These are phyloP conservation scores for Solanum chiquidenum DNA, from an alignment of 257 asterid genomes.

Conservation along the genomic window DNA sequence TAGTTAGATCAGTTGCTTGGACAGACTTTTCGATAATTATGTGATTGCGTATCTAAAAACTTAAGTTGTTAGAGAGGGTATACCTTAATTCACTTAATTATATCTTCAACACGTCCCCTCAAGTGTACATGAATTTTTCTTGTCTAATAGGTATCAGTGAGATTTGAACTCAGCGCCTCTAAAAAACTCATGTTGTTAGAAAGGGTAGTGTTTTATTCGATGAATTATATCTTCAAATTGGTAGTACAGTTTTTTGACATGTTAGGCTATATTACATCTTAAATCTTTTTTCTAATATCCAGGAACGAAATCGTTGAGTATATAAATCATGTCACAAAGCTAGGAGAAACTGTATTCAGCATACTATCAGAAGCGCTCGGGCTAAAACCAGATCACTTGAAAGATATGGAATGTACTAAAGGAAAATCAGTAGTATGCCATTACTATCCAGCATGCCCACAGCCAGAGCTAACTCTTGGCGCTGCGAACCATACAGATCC, in stretches of 20 bases:
- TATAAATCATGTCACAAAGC: constrained; percentile 17
- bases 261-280: background rate
- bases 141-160: background rate
- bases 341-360: constrained; percentile 35
- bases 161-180: background rate
- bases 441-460: constrained; percentile 66
- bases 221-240: background rate
- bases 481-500: constrained; percentile 57
- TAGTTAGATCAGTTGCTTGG: background rate
- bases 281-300: background rate
- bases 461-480: constrained; percentile 65
- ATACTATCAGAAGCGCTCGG: constrained; percentile 62
- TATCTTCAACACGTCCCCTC: background rate
- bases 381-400: constrained; percentile 28
- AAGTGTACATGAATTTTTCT: background rate
- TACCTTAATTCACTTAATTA: background rate
- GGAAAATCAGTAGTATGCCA: constrained; percentile 34
- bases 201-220: background rate
- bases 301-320: constrained; percentile 41
- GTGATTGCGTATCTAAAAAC: background rate
- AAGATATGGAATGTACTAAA: constrained; percentile 26
- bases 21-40: background rate
- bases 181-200: no score
- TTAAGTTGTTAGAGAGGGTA: background rate
- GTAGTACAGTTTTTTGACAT: background rate